Evolutionary conservation across 176 grass and related monocot genomes (phyloP), one percentile per base, ranked within the genome.

Genomic region (Phoenix dactylifera): DNA sequence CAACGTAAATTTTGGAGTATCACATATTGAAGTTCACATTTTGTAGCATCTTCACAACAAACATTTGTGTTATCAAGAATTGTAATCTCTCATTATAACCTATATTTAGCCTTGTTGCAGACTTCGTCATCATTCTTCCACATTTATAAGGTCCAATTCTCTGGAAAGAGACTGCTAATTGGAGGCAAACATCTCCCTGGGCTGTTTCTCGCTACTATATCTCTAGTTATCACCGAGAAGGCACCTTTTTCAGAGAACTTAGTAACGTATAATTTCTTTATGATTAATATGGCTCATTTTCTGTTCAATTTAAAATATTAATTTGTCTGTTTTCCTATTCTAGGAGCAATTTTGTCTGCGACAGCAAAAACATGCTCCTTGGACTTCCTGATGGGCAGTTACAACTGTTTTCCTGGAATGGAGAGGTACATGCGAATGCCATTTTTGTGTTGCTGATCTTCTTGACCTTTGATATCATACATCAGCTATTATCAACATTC

Each of bases 291-390:
- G 50, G 63, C 16, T 24, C 4, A 15, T 28, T n/a, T 15, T 49
- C 24, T 55, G 52, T 2, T 14, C 18, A 7, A 39, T 67, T 54
- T 6, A 22, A 35, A 55, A 55, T 16, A 16, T 28, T 66, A 17
- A 54, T 30, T 20, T 24, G 15, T 55, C 50, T 76, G 32, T 54
- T 64, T 32, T 52, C 22, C 49, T 18, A n/a, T 26, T 61, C 28
- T 78, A 97, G 92, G 79, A 85, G 92, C 70, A 97, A 97, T 78
- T 88, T 97, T 17, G 92, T 82, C 2, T 91, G 78, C 51, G 92
- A 97, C 66, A 82, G 59, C 78, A 91, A 97, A 77, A 97, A 79
- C 57, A 80, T 88, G 78, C 81, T 97, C 22, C 60, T 91, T 53
- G 92, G 87, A 67, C 87, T 97, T 63, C 88, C 92, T 70, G 82